phyloP scores from a whole-genome alignment of 345 rosid species.

The Rhodomyrtus tomentosa region DNA sequence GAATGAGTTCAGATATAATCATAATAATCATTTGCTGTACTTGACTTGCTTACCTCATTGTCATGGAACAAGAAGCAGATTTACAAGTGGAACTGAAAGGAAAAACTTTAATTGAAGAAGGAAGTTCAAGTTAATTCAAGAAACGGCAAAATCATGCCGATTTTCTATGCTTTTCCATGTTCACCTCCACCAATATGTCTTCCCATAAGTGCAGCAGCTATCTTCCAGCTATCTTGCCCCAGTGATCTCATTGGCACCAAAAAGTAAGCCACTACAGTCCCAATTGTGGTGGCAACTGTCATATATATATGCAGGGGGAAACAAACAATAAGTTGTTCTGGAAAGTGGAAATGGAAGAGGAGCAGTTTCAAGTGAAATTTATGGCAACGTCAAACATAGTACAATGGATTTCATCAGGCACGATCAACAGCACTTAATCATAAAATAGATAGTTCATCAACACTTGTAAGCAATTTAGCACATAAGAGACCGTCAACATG shows the following conservation, averaged over 20 bases:
- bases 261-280: constrained; percentile 60
- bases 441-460: not conserved
- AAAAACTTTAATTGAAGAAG: not conserved
- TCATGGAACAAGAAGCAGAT: not conserved
- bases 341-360: too few species aligned
- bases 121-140: not conserved
- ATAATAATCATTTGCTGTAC: not conserved
- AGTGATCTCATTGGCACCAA: constrained; percentile 85
- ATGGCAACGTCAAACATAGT: not conserved
- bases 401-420: not conserved
- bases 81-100: not conserved
- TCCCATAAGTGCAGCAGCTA: constrained; percentile 90
- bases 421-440: not conserved
- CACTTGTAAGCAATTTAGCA: not conserved
- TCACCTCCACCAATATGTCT: constrained; percentile 56
- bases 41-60: not conserved
- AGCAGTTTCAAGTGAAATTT: too few species aligned
- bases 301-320: constrained; percentile 1
- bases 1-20: not conserved
- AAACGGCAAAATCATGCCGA: not conserved
- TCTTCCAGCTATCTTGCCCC: constrained; percentile 84
- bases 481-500: not conserved
- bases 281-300: constrained; percentile 61
- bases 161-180: not conserved
- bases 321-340: not conserved